Percentiles rank a stretch among this genome's conserved stretches.
These are phyloP conservation scores for Melastoma candidum DNA, from an alignment of 441 rosid genomes.

Conservation along the genomic window DNA sequence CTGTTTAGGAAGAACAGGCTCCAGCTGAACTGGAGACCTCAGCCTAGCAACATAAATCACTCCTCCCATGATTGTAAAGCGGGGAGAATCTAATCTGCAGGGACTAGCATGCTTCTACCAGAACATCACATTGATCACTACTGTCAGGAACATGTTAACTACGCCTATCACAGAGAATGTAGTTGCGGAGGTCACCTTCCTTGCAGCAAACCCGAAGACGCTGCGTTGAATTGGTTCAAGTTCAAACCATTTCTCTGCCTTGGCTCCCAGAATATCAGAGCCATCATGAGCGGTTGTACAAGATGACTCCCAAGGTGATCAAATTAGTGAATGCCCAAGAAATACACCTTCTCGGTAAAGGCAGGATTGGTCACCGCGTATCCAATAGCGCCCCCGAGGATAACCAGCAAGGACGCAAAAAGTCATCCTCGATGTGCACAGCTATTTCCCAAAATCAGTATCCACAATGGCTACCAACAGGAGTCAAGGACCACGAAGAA, in stretches of 20 bases:
- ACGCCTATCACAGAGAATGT: conserved; percentile 95
- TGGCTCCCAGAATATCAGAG: conserved; percentile 58
- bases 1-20: no score
- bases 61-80: conserved; percentile 70
- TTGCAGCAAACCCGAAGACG: conserved; percentile 90
- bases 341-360: conserved; percentile 70
- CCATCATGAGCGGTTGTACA: conserved; percentile 79
- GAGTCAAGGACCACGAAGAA: conserved; percentile 87
- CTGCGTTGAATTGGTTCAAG: conserved; percentile 59
- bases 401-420: conserved; percentile 49
- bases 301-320: conserved; percentile 82
- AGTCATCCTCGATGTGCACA: conserved; percentile 67
- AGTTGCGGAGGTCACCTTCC: conserved; percentile 84
- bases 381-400: conserved; percentile 81
- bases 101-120: conserved; percentile 98
- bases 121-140: conserved; percentile 78
- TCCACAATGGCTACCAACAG: conserved; percentile 91
- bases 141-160: conserved; percentile 89
- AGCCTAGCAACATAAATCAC: conserved; percentile 27
- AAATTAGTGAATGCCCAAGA: conserved; percentile 84
- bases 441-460: conserved; percentile 64
- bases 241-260: conserved; percentile 46
- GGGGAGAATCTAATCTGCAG: conserved; percentile 70
- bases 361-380: conserved; percentile 86
- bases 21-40: neutral